These are phyloP conservation scores for Fomitopsis betulina DNA, from an alignment of 1,284 basidiomycete species.

Conservation along the genomic window DNA sequence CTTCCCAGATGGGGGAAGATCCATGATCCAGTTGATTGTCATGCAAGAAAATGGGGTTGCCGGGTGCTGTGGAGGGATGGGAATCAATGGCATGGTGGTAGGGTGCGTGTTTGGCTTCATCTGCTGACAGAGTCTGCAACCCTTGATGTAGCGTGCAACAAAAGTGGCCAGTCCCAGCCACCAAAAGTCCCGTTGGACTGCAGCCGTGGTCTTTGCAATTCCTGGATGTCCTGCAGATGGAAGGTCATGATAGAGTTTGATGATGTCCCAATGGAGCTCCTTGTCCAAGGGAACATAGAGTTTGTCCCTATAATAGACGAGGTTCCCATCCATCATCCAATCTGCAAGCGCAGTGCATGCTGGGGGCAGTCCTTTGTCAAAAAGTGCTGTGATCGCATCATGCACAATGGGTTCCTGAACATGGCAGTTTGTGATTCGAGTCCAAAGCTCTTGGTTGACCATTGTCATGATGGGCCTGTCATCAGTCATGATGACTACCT, in stretches of 20 bases:
- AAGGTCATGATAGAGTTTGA: constrained; percentile 5
- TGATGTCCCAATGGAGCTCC: neutral
- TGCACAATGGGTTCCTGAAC: too few relatives aligned
- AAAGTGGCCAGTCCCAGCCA: constrained; percentile 36
- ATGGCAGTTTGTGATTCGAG: too few relatives aligned
- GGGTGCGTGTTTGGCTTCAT: constrained; percentile 26
- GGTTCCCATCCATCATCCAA: too few relatives aligned
- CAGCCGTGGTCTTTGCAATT: neutral
- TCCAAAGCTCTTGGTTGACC: too few relatives aligned
- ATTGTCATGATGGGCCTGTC: too few relatives aligned
- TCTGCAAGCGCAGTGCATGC: too few relatives aligned
- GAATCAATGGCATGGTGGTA: constrained; percentile 3
- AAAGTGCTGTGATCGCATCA: too few relatives aligned
- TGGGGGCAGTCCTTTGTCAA: too few relatives aligned
- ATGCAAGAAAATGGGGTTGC: constrained; percentile 15
- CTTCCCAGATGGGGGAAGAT: constrained; percentile 28
- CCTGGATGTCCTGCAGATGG: too few relatives aligned
- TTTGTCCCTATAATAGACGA: too few relatives aligned
- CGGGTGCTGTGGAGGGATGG: neutral
- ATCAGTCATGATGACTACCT: too few relatives aligned
- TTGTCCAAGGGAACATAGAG: neutral
- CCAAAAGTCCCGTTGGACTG: constrained; percentile 2
- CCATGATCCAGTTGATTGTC: constrained; percentile 32
- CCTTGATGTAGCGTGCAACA: constrained; percentile 28
- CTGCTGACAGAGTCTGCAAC: constrained; percentile 35